These are phyloP conservation scores for Escallonia rubra DNA, from an alignment of 129 eudicot genomes.

Conservation along the genomic window DNA sequence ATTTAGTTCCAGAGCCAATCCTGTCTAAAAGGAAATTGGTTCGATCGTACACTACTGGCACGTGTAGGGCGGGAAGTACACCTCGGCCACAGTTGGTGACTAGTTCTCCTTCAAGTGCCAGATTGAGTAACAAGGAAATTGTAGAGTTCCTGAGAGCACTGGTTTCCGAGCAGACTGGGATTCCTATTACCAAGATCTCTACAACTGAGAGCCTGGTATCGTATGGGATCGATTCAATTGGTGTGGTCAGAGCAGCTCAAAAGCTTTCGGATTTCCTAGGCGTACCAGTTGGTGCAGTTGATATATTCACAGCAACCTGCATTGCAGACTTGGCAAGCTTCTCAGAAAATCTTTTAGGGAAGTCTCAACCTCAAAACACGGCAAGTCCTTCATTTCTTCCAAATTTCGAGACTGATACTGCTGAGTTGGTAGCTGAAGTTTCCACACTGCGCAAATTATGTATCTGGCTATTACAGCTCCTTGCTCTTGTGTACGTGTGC, in stretches of 20 bases:
- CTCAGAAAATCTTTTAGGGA: constrained; percentile 53
- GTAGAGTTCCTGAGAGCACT: constrained; percentile 52
- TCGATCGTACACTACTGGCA: constrained; percentile 68
- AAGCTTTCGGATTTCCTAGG: constrained; percentile 85
- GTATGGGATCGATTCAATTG: constrained; percentile 86
- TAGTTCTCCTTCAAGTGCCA: constrained; percentile 21
- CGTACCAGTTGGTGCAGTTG: constrained; percentile 79
- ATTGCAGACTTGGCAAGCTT: constrained; percentile 74
- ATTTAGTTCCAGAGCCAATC: constrained; percentile 55
- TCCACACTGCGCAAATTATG: constrained; percentile 40
- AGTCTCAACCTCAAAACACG: constrained; percentile 46
- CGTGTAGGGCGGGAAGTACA: constrained; percentile 64
- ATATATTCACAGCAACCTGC: constrained; percentile 76
- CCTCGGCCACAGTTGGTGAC: constrained; percentile 36
- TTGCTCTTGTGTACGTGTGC: constrained; percentile 48
- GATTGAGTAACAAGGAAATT: constrained; percentile 45
- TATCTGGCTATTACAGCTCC: constrained; percentile 49
- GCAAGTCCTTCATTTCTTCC: constrained; percentile 16
- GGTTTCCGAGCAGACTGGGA: constrained; percentile 60
- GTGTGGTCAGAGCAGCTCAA: constrained; percentile 87
- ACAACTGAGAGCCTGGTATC: constrained; percentile 56
- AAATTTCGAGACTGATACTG: constrained; percentile 27
- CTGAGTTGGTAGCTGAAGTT: constrained; percentile 38
- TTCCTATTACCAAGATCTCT: constrained; percentile 54
- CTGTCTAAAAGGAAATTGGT: constrained; percentile 31